A percentile compares a stretch with the other conserved stretches of the same genome.
These are phyloP conservation scores for Xylaria sp. DNA, from an alignment of 2,329 filamentous ascomycete species.

Conservation along the genomic window DNA sequence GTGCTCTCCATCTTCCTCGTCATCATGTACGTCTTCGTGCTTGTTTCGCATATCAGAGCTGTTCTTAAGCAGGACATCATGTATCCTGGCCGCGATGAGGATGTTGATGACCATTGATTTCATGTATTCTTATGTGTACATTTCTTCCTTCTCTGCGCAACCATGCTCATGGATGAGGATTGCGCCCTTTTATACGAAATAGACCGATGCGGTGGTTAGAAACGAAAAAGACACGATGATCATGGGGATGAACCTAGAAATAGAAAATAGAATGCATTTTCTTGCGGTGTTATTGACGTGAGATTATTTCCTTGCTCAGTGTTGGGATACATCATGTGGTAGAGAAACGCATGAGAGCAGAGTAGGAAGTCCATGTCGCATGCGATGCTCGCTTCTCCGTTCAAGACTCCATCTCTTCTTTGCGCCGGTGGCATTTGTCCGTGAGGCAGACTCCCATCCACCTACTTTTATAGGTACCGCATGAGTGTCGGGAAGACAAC, in stretches of 20 bases:
- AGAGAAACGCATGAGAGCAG: too few relatives aligned
- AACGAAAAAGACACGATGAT: background rate
- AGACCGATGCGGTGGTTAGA: background rate
- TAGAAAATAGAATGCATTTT: background rate
- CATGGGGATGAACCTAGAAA: background rate
- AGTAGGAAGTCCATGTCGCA: too few relatives aligned
- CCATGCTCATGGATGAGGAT: background rate
- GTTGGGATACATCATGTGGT: too few relatives aligned
- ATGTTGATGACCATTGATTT: slow-evolving; percentile 42
- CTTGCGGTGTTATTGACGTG: background rate
- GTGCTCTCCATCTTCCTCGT: slow-evolving; percentile 46
- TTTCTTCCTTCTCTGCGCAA: background rate
- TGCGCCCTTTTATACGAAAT: background rate
- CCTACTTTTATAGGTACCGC: too few relatives aligned
- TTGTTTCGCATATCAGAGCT: slow-evolving; percentile 42
- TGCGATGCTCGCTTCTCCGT: too few relatives aligned
- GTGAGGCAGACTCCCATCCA: too few relatives aligned
- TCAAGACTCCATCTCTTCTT: too few relatives aligned
- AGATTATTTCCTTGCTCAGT: too few relatives aligned
- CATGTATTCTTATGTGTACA: background rate
- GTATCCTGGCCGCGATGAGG: slow-evolving; percentile 51
- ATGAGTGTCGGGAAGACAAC: too few relatives aligned
- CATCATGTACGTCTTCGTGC: slow-evolving; percentile 39
- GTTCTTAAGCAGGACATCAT: slow-evolving; percentile 50
- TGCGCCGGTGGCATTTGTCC: too few relatives aligned